These are phyloP conservation scores for Syzygium jambos DNA, from an alignment of 345 rosid species.

Conservation along the genomic window DNA sequence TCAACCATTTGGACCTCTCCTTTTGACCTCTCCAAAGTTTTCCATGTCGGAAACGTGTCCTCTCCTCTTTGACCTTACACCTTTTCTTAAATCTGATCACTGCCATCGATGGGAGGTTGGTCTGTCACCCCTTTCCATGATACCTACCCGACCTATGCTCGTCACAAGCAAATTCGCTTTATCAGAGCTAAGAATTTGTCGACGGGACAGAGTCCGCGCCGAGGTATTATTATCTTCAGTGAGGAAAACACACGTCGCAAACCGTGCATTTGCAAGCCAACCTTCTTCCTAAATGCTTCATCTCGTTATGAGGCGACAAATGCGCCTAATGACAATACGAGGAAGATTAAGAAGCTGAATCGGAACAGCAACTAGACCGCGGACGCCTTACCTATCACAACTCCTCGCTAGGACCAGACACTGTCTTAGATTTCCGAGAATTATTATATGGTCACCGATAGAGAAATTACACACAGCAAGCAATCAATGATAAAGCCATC, in stretches of 20 bases:
- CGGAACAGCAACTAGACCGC: neutral
- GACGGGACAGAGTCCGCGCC: neutral
- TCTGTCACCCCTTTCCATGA: neutral
- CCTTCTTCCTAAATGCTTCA: neutral
- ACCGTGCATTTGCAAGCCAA: neutral
- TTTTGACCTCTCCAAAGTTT: conserved; percentile 17
- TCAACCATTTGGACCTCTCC: conserved; percentile 7
- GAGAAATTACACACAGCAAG: neutral
- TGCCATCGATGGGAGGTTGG: neutral
- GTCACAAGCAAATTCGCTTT: neutral
- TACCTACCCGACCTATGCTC: neutral
- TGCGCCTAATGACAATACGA: neutral
- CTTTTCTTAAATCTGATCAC: neutral
- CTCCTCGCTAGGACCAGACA: neutral
- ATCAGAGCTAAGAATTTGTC: neutral
- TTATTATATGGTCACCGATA: neutral
- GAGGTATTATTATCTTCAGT: neutral
- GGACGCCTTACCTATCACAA: neutral
- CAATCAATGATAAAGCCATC: neutral
- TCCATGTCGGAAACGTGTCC: conserved; percentile 17
- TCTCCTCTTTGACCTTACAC: conserved; percentile 11
- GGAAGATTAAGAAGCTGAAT: neutral
- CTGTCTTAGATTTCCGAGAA: neutral
- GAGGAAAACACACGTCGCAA: neutral
- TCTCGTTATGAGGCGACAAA: neutral